Evolutionary conservation across 441 rosid species (phyloP), one percentile per base, ranked within the genome.

Genomic region (Populus hybrid): DNA sequence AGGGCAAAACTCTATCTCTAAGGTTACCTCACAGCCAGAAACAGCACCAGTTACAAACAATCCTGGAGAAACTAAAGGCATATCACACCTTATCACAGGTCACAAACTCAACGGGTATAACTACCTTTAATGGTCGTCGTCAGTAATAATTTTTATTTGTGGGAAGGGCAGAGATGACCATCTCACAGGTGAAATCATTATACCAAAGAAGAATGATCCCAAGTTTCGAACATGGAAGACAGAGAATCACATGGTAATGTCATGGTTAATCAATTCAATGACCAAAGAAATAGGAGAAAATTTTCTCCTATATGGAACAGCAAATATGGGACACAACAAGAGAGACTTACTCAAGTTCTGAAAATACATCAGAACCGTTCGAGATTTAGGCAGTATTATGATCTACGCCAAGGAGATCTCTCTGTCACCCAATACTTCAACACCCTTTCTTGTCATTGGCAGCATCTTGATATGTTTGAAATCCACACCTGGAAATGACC

Each of bases 191-290:
- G 38, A 9, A 9, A 5, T 59, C 2, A 11, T 63, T 9, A 14
- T 36, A 11, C 16, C 50, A 71, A 31, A 40, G 9, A 7, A 28
- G 4, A 42, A 28, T 18, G 76, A 74, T 28, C 36, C 72, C 9
- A 42, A 18, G 18, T 66, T 21, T 21, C 29, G 18, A 65, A 2
- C 33, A 12, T 74, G 70, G 65, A 74, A 79, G n/a, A 3, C 33
- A 1, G 7, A 67, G 7, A 78, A 66, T 12, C 28, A 33, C 16
- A 68, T 68, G 74, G 69, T 78, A 2, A 67, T 56, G 23, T 67
- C 73, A 20, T 78, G 63, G 59, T 7, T 65, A 45, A 71, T 74
- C 2, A 20, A 50, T 65, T 75, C 70, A 1, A 68, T 67, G 64
- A 81, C 20, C 10, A 69, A 64, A 5, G 31, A 70, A 3, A 71